Evolutionary conservation across 1,139 yeast species (phyloP).

Genomic region (Magnusiomyces clavatus): DNA sequence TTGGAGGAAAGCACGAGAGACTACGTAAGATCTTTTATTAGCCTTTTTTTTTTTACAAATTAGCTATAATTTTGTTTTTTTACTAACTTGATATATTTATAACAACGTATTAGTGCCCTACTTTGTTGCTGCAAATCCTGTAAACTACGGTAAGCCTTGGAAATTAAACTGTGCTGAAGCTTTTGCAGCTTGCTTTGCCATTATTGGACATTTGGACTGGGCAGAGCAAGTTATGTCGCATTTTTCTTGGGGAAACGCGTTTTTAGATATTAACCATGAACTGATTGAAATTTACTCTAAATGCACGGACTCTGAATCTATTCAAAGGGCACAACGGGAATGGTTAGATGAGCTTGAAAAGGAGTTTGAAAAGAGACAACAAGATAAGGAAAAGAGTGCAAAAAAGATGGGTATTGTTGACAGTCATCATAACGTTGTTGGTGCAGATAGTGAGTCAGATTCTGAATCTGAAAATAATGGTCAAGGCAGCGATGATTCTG

Average conservation of each 20-base stretch:
- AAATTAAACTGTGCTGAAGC: conserved; percentile 94
- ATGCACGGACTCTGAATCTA: conserved; percentile 76
- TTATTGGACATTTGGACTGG: conserved; percentile 87
- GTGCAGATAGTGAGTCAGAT: conserved; percentile 28
- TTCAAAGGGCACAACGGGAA: conserved; percentile 61
- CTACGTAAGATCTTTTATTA: conserved; percentile 28
- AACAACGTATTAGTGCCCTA: conserved; percentile 49
- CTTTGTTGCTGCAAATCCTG: conserved; percentile 93
- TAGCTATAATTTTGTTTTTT: conserved; percentile 3
- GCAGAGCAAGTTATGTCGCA: conserved; percentile 67
- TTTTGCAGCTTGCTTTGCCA: conserved; percentile 92
- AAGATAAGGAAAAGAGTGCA: conserved; percentile 40
- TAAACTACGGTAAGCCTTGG: conserved; percentile 97
- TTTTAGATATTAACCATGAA: conserved; percentile 75
- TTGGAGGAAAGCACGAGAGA: conserved; percentile 87
- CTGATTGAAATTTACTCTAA: conserved; percentile 62
- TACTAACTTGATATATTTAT: not conserved
- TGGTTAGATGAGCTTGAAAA: conserved; percentile 65
- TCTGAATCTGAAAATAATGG: conserved; percentile 23
- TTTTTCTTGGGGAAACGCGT: conserved; percentile 90
- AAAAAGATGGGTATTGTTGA: conserved; percentile 56
- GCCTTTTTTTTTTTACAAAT: no score
- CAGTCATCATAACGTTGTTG: conserved; percentile 56
- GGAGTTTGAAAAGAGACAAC: conserved; percentile 56
- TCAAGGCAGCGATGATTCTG: conserved; percentile 25